These are phyloP conservation scores for Bimuria novae-zelandiae DNA, from an alignment of 2,329 filamentous ascomycete genomes.

Conservation along the genomic window DNA sequence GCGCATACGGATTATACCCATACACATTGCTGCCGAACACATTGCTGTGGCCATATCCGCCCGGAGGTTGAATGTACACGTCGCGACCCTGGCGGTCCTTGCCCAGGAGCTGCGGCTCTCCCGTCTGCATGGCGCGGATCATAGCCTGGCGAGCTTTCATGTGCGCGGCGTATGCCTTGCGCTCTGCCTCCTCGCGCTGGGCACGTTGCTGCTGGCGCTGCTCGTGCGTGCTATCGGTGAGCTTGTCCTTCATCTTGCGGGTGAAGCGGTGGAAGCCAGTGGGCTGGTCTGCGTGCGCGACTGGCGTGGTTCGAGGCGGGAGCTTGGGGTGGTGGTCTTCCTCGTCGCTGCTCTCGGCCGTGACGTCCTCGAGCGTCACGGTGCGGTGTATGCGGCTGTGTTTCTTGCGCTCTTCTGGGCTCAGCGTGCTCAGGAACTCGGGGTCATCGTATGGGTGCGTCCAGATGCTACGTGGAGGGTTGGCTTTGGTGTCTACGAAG, in stretches of 20 bases:
- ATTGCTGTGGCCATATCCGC: constrained; percentile 24
- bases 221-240: constrained; percentile 62
- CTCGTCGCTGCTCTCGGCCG: constrained; percentile 48
- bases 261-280: constrained; percentile 54
- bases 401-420: constrained; percentile 55
- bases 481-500: constrained; percentile 62
- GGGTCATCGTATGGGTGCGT: constrained; percentile 66
- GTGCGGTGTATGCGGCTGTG: constrained; percentile 47
- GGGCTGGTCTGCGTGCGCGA: constrained; percentile 14
- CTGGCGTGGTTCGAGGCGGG: constrained; percentile 14
- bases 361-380: constrained; percentile 51
- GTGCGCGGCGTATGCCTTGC: constrained; percentile 58
- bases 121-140: constrained; percentile 56
- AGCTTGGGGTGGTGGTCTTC: constrained; percentile 24
- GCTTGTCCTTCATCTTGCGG: constrained; percentile 63
- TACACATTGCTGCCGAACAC: constrained; percentile 39
- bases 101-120: constrained; percentile 60
- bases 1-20: constrained; percentile 53
- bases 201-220: constrained; percentile 56
- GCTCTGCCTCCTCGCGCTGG: constrained; percentile 56
- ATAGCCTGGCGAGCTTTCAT: constrained; percentile 57
- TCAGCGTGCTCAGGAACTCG: constrained; percentile 55
- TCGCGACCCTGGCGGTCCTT: constrained; percentile 59
- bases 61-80: constrained; percentile 63
- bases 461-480: constrained; percentile 64